Evolutionary conservation across 2,329 filamentous ascomycete genomes (phyloP).

Genomic region (Colletotrichum sp.): DNA sequence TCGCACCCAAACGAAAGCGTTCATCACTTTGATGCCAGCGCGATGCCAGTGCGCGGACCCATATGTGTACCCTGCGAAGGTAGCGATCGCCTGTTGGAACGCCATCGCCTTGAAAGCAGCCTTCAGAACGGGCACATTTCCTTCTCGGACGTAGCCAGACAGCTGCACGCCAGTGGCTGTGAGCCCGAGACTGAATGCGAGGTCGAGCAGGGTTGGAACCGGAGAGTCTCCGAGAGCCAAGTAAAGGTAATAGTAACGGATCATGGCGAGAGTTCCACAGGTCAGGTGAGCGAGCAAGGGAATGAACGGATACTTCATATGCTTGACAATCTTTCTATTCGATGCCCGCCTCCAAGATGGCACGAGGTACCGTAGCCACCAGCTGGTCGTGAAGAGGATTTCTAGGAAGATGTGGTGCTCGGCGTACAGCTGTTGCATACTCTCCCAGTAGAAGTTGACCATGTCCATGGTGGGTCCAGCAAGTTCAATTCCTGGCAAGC

Average conservation of each 20-base stretch:
- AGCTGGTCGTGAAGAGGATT: neutral
- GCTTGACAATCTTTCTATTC: neutral
- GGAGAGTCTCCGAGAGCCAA: neutral
- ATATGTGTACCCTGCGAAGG: neutral
- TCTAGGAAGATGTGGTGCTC: neutral
- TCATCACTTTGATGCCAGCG: neutral
- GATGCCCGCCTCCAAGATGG: neutral
- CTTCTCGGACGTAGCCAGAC: neutral
- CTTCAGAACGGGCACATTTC: neutral
- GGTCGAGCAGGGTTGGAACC: neutral
- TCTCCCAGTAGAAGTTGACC: neutral
- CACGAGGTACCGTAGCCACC: neutral
- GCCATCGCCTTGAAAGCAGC: neutral
- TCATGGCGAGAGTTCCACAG: neutral
- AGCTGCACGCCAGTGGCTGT: neutral
- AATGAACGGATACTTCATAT: neutral
- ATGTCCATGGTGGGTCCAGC: neutral
- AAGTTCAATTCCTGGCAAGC: neutral
- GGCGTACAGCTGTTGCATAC: neutral
- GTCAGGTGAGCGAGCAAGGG: neutral
- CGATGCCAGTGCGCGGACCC: conserved; percentile 9
- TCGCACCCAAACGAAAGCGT: conserved; percentile 4
- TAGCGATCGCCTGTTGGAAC: neutral
- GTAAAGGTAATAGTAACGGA: neutral
- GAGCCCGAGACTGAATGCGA: neutral